Conservation (phyloP, 1,284 basidiomycete species). For the Phellinidium pouzarii region DNA sequence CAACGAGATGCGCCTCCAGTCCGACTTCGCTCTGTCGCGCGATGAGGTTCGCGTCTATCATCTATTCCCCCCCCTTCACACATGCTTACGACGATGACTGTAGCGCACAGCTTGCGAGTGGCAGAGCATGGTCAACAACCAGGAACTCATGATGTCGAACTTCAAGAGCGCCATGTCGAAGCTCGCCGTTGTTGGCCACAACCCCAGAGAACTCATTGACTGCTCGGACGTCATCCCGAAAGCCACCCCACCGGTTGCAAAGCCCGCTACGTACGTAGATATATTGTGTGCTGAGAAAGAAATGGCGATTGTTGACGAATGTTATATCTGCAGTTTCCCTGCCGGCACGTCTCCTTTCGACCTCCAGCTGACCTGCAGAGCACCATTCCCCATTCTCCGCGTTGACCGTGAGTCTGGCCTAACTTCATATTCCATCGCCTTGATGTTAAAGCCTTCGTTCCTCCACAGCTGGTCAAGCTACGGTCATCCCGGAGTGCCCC, state of each 20-base stretch:
- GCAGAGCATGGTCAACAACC: slow-evolving; percentile 19
- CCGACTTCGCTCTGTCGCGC: too few species aligned
- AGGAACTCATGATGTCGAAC: slow-evolving; percentile 24
- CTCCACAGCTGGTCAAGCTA: slow-evolving; percentile 11
- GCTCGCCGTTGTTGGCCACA: slow-evolving; percentile 24
- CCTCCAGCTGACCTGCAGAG: slow-evolving; percentile 14
- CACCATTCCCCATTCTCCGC: slow-evolving; percentile 14
- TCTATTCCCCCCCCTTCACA: too few species aligned
- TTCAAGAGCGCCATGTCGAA: slow-evolving; percentile 21
- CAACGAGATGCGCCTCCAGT: too few species aligned
- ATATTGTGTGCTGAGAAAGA: too few species aligned
- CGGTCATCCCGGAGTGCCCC: slow-evolving; percentile 16
- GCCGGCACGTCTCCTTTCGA: slow-evolving; percentile 13
- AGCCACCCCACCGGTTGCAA: not conserved
- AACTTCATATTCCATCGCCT: too few species aligned
- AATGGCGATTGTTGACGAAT: too few species aligned
- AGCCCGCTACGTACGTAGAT: slow-evolving; percentile 7
- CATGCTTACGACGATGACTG: too few species aligned
- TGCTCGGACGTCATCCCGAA: slow-evolving; percentile 17
- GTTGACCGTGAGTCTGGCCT: too few species aligned
- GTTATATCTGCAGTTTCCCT: slow-evolving; percentile 13
- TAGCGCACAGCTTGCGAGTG: not conserved
- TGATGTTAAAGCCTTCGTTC: too few species aligned
- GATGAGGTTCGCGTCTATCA: too few species aligned
- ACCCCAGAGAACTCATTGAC: too few species aligned